phyloP scores from a whole-genome alignment of 805 yeast species.

The Teunomyces kruisii region DNA sequence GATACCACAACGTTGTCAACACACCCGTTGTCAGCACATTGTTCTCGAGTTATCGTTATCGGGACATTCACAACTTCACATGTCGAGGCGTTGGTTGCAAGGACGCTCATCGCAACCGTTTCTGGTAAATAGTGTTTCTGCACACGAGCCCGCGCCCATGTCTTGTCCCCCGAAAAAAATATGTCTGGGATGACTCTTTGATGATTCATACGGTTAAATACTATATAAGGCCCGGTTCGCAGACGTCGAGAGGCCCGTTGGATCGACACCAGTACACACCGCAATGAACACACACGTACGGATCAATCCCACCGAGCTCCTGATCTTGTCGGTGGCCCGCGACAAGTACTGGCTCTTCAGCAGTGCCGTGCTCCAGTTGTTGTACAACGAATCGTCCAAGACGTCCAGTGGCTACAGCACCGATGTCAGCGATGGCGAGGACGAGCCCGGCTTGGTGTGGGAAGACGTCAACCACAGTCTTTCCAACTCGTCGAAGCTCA shows the following conservation, averaged over 20 bases:
- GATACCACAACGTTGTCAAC: no score
- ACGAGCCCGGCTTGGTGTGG: background rate
- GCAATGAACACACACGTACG: conserved; percentile 49
- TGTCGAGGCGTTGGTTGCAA: background rate
- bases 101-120: background rate
- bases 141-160: background rate
- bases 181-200: background rate
- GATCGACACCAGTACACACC: background rate
- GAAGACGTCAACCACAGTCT: background rate
- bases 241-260: no score
- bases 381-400: conserved; percentile 35
- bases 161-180: background rate
- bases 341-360: conserved; percentile 53
- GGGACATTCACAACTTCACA: no score
- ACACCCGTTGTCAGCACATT: no score
- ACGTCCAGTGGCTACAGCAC: conserved; percentile 2
- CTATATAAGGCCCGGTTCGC: no score
- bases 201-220: no score
- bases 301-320: conserved; percentile 44
- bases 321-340: conserved; percentile 55
- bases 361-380: conserved; percentile 48
- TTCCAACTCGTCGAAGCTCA: background rate
- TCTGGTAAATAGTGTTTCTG: no score
- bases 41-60: no score
- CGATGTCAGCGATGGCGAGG: conserved; percentile 7